These are phyloP conservation scores for Boletales sp. DNA, from an alignment of 768 basidiomycete genomes.

Conservation along the genomic window DNA sequence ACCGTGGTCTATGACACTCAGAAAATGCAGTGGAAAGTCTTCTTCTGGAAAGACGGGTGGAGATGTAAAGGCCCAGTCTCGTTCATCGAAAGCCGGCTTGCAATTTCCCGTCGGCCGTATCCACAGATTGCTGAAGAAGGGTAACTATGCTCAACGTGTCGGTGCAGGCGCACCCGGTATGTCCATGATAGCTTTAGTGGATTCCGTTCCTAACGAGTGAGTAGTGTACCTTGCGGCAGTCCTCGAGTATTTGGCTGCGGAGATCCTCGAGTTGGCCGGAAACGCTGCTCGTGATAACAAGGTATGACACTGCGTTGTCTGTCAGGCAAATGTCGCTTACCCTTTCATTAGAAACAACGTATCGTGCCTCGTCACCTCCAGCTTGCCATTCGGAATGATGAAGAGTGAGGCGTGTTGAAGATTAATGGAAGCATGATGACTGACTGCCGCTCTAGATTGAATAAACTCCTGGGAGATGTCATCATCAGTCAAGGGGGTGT, in stretches of 20 bases:
- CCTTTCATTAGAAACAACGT: slow-evolving; percentile 50
- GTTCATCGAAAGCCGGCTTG: slow-evolving; percentile 61
- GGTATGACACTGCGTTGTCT: slow-evolving; percentile 8
- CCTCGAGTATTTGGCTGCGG: slow-evolving; percentile 83
- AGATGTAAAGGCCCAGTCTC: slow-evolving; percentile 58
- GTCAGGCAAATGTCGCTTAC: neutral
- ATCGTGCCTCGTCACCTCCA: slow-evolving; percentile 79
- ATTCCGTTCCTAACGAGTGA: neutral
- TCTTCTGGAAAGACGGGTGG: slow-evolving; percentile 45
- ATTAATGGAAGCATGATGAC: neutral
- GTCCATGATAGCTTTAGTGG: slow-evolving; percentile 9
- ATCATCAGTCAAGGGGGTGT: slow-evolving; percentile 81
- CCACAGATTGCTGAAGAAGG: slow-evolving; percentile 70
- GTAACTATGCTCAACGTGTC: slow-evolving; percentile 69
- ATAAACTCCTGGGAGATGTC: slow-evolving; percentile 56
- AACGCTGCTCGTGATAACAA: slow-evolving; percentile 77
- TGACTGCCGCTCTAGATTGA: slow-evolving; percentile 35
- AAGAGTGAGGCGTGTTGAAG: slow-evolving; percentile 46
- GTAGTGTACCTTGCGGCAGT: slow-evolving; percentile 82
- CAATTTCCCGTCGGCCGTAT: slow-evolving; percentile 84
- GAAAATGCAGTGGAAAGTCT: slow-evolving; percentile 40
- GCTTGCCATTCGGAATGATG: slow-evolving; percentile 73
- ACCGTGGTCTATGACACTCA: slow-evolving; percentile 3
- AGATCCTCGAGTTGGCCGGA: slow-evolving; percentile 84
- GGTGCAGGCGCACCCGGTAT: slow-evolving; percentile 66